Evolutionary conservation across 176 grass and related monocot species (phyloP), one percentile per base, ranked within the genome.

Genomic region (Elaeis guineensis): DNA sequence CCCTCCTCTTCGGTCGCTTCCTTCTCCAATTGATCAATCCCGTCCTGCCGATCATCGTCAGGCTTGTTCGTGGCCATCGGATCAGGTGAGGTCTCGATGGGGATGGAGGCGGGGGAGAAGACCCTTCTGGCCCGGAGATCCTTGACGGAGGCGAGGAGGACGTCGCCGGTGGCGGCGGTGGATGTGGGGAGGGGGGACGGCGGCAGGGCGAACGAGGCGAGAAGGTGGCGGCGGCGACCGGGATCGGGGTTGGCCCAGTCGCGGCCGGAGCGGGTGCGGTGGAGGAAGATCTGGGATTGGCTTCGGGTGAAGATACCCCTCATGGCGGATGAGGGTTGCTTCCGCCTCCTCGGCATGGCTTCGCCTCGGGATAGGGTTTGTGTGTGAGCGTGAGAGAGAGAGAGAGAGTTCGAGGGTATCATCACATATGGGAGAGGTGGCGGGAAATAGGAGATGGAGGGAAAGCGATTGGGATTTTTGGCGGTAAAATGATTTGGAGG

Each of bases 81-180:
- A 28, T 11, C 22, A 0, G 54, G 58, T 65, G 77, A 55, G 12
- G 62, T 14, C 17, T 73, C 70, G 52, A 67, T 54, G 3, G 78
- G 39, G 52, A 63, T 53, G 70, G 75, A 56, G 32, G 83, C 55
- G 4, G 71, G 83, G 17, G 81, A 83, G 54, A 88, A 61, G 30
- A 89, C 82, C 15, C 87, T 84, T 30, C 50, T 80, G 69, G 78
- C 15, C 51, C 87, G 87, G 21, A 89, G 87, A 65, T 98, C 87
- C 62, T 78, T 92, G 32, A 83, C 75, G 0, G 66, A 66, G 19
- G 54, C 62, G 58, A 16, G 50, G 19, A 21, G 5, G 30, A 3
- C 17, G 19, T 19, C 58, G 63, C 2, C 51, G 49, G 0, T 49
- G 57, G 66, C 57, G 14, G 62, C 67, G 26, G 17, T 21, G 51